A percentile compares a stretch with the other conserved stretches of the same genome.
Evolutionary conservation across 1,284 basidiomycete species (phyloP).

Genomic region (Wolfiporia cocos): DNA sequence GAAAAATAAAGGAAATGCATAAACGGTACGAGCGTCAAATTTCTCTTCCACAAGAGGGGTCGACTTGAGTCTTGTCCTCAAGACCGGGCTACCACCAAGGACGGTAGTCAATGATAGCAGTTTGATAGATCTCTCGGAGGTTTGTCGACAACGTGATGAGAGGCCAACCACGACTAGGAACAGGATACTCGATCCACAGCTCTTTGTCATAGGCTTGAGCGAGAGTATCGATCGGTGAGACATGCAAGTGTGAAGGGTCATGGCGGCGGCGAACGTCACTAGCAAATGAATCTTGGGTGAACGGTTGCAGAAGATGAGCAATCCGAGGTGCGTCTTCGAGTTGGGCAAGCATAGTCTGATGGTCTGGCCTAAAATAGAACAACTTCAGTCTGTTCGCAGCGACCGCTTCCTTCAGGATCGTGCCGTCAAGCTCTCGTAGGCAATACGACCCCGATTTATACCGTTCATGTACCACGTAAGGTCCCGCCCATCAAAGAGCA

Average conservation of each 20-base stretch:
- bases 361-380: slow-evolving; percentile 20
- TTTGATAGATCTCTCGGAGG: background rate
- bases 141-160: background rate
- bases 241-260: slow-evolving; percentile 7
- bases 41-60: slow-evolving; percentile 5
- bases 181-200: background rate
- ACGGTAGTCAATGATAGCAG: background rate
- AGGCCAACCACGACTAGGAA: background rate
- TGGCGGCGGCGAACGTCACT: too few species aligned
- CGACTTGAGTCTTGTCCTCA: slow-evolving; percentile 5
- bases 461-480: slow-evolving; percentile 23
- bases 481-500: slow-evolving; percentile 21
- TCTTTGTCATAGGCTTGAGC: background rate
- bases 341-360: too few species aligned
- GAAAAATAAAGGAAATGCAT: background rate
- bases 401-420: slow-evolving; percentile 14
- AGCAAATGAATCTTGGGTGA: too few species aligned
- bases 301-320: too few species aligned
- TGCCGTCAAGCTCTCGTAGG: slow-evolving; percentile 22
- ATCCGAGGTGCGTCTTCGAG: too few species aligned
- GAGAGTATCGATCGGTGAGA: background rate
- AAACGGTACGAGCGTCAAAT: background rate
- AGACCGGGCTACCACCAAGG: slow-evolving; percentile 5
- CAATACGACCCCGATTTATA: slow-evolving; percentile 13
- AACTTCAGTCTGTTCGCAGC: slow-evolving; percentile 20